Base-by-base conservation (phyloP, 805 yeast species). In the Yarrowia deformans region DNA sequence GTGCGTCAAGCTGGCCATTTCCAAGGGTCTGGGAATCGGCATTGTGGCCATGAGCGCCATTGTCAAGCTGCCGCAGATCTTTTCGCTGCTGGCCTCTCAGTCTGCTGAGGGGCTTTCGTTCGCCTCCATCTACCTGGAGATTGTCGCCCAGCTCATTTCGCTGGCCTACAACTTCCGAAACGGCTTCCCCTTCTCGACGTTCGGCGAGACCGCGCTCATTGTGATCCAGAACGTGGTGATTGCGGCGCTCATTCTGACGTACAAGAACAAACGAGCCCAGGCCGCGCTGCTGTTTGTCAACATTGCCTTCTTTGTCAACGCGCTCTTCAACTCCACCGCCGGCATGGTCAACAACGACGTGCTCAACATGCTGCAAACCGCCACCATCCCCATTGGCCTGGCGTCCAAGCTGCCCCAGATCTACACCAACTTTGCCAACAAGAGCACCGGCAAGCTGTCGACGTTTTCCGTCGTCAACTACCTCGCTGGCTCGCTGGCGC, bases 41-140 rank as follows among this genome's bases (percentile, higher is more conserved):
- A 79, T 82, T 40, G 76, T 81, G 48, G 72, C 75, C 1, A 74
- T 78, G 58, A 77, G 83, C 1, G 76, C 82, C 2, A 72, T 80
- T 23, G 78, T 81, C 48, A 81, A 81, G 70, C 71, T 82, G 0
- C 84, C 84, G 8, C 84, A 82, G 72, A 78, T 82, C 58, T n/a
- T 76, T 12, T 73, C 76, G 52, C 75, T 82, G 43, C 48, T 81
- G 32, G 67, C 71, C 18, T 72, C 78, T 10, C 68, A 72, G 12
- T 78, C 81, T 3, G 80, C 79, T 12, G 72, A 67, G 3, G 84
- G 83, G 6, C 70, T 82, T 16, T 80, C 83, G 4, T 71, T 79
- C 46, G 40, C 72, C 16, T 73, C 78, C 54, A 76, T 74, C 54
- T 52, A 77, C 9, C 73, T 82, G 45, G 84, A 82, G 71, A 76